Percentiles rank a stretch among this genome's conserved stretches.
phyloP scores from a whole-genome alignment of 2,329 filamentous ascomycete species.

The Stachybotrys chlorohalonatus region DNA sequence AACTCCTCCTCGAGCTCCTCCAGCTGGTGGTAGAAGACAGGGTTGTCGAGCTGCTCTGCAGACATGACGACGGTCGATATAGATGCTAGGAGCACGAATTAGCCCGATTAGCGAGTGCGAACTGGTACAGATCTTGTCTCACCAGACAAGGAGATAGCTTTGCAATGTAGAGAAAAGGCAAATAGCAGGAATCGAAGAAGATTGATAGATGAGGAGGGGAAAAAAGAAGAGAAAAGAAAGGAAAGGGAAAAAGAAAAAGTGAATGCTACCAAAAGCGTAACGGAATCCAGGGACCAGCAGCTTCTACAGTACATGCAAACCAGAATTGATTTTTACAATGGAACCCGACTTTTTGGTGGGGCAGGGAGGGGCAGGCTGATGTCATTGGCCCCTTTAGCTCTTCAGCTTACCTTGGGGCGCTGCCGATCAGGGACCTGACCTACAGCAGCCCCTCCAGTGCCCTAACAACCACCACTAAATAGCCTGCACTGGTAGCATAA shows the following conservation, averaged over 20 bases:
- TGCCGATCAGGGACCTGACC: not conserved
- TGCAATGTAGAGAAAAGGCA: no score
- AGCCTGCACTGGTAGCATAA: no score
- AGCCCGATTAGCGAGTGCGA: not conserved
- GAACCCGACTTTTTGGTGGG: conserved; percentile 14
- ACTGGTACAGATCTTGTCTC: not conserved
- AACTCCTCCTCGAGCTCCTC: conserved; percentile 75
- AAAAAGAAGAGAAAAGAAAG: not conserved
- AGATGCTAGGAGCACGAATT: not conserved
- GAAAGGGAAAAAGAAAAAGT: not conserved
- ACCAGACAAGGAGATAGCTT: no score
- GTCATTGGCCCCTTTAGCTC: conserved; percentile 13
- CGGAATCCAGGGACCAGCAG: not conserved
- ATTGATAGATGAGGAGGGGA: not conserved
- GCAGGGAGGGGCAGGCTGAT: conserved; percentile 11
- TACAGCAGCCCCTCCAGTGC: no score
- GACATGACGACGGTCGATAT: conserved; percentile 18
- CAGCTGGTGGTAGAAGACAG: conserved; percentile 66
- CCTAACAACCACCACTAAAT: no score
- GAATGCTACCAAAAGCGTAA: not conserved
- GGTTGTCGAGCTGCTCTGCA: conserved; percentile 25
- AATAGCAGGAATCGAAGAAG: not conserved
- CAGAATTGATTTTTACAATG: conserved; percentile 10
- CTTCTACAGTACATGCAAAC: not conserved
- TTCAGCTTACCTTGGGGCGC: no score